A percentile compares a stretch with the other conserved stretches of the same genome.
Evolutionary conservation across 2,329 filamentous ascomycete genomes (phyloP).

Genomic region (Monosporascus sp.): DNA sequence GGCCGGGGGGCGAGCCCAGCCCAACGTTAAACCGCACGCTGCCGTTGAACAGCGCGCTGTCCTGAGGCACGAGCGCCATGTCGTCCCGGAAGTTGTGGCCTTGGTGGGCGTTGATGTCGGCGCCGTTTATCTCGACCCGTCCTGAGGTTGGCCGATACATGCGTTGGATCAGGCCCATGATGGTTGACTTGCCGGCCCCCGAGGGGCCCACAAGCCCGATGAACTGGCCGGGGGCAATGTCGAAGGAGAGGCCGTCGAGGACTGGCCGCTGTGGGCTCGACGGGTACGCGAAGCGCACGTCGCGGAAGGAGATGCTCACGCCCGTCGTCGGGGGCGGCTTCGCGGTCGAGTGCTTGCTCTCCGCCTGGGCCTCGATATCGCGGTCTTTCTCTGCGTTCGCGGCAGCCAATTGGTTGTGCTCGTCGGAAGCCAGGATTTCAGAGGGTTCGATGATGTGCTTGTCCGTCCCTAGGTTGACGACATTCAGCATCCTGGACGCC

Average conservation of each 20-base stretch:
- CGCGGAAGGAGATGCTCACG: conserved; percentile 47
- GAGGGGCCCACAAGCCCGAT: conserved; percentile 60
- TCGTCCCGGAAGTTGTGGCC: conserved; percentile 27
- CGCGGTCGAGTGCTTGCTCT: conserved; percentile 12
- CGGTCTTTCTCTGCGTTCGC: conserved; percentile 1
- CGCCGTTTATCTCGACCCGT: conserved; percentile 34
- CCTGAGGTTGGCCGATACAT: conserved; percentile 41
- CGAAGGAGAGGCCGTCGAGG: conserved; percentile 49
- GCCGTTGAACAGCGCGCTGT: conserved; percentile 35
- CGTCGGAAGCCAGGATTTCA: conserved; percentile 1
- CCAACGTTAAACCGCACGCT: conserved; percentile 35
- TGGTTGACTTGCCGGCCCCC: conserved; percentile 63
- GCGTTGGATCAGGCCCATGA: conserved; percentile 49
- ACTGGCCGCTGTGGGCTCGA: conserved; percentile 53
- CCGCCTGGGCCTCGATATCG: conserved; percentile 35
- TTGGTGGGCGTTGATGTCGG: conserved; percentile 17
- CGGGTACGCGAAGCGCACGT: conserved; percentile 62
- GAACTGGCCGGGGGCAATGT: conserved; percentile 54
- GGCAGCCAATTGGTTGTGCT: not conserved
- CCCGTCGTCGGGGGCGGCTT: conserved; percentile 24
- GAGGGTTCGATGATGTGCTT: conserved; percentile 22
- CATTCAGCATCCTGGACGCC: conserved; percentile 37
- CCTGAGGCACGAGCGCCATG: conserved; percentile 34
- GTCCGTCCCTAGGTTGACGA: conserved; percentile 23
- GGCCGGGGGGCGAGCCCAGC: conserved; percentile 36